phyloP scores from a whole-genome alignment of 805 yeast genomes.

The Monosporozyma solicola region DNA sequence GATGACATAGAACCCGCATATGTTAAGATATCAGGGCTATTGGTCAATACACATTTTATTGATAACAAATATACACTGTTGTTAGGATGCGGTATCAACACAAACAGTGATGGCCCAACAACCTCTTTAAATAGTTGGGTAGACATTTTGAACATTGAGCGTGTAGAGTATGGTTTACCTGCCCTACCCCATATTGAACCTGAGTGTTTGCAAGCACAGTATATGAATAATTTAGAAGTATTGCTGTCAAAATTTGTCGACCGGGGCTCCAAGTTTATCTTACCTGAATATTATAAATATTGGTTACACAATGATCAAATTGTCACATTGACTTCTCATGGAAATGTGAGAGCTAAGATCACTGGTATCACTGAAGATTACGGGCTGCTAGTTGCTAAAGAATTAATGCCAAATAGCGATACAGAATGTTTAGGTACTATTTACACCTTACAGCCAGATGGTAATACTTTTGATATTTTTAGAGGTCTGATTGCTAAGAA shows the following conservation, averaged over 20 bases:
- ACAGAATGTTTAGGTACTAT: conserved; percentile 43
- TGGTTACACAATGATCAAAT: conserved; percentile 82
- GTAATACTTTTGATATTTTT: conserved; percentile 93
- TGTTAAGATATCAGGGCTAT: conserved; percentile 73
- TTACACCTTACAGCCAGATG: conserved; percentile 87
- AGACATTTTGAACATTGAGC: conserved; percentile 45
- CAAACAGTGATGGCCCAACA: conserved; percentile 81
- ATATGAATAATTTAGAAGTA: conserved; percentile 55
- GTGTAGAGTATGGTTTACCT: conserved; percentile 35
- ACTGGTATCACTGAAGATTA: conserved; percentile 77
- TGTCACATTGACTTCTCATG: conserved; percentile 55
- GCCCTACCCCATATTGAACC: conserved; percentile 38
- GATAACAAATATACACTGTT: conserved; percentile 55
- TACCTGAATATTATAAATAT: conserved; percentile 61
- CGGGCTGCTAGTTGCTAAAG: conserved; percentile 76
- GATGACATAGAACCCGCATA: conserved; percentile 55
- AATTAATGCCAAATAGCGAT: conserved; percentile 35
- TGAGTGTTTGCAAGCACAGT: conserved; percentile 46
- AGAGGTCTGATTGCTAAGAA: conserved; percentile 73
- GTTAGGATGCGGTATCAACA: conserved; percentile 82
- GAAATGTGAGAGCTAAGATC: conserved; percentile 49
- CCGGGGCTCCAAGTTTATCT: conserved; percentile 60
- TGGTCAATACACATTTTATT: conserved; percentile 69
- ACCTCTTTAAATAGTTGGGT: conserved; percentile 75
- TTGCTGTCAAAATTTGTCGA: conserved; percentile 49